Base-by-base conservation (phyloP, 768 basidiomycete species). In the Cyclocybe cylindracea region DNA sequence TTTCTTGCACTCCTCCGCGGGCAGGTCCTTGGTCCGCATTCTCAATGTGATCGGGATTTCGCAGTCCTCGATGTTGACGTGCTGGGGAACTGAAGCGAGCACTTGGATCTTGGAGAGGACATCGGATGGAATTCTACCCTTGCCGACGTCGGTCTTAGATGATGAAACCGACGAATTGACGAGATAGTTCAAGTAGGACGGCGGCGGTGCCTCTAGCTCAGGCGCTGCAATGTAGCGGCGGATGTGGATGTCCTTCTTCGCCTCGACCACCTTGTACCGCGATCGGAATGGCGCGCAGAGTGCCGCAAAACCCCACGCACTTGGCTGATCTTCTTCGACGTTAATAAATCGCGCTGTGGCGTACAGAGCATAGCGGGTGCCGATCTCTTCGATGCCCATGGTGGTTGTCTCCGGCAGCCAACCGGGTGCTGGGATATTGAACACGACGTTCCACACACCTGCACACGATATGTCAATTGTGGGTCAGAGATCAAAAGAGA, bases 361-460 rank as follows among this genome's bases (percentile, higher is more conserved):
- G 56, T 79, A 82, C 24, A 93, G 73, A 14, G 76, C 73, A 62
- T 93, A 93, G 48, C 77, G 78, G 5, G 82, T 80, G 16, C 87
- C 87, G 33, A 78, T 62, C 10, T 75, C 74, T 14, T 77, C 75
- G 11, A 76, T 65, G 19, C 84, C 82, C 51, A 83, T 78, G 3
- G 46, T 60, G 19, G 82, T 72, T 11, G 82, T 77, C 1, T 78
- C 75, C 7, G 94, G 94, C 2, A 97, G 77, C 94, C 94, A 96
- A 13, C 93, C 94, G 4, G 94, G 93, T n/a, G 95, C 71, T 11
- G 82, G 78, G 3, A 97, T 70, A 66, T 93, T 86, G 66, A 95
- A 96, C 13, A 85, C 74, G 49, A 93, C 73, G 57, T 87, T 84
- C 86, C 92, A 92, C 33, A 67, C 67, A 59, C 72, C 79, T 80